phyloP scores from a whole-genome alignment of 2,329 filamentous ascomycete species.

The Aspergillus niger region DNA sequence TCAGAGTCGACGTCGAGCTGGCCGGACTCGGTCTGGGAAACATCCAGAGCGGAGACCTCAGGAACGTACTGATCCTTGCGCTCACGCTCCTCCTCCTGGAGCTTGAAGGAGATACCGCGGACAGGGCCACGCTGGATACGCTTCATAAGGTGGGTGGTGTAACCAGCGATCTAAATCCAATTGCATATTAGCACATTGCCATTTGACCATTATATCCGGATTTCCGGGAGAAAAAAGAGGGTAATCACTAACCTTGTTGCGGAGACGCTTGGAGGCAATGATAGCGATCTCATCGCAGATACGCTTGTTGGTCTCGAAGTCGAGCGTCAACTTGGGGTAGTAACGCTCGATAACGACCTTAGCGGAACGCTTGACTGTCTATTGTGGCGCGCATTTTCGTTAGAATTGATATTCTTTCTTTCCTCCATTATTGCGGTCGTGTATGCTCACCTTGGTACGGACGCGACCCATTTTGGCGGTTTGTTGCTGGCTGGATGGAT shows the following conservation, averaged over 20 bases:
- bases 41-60: conserved; percentile 97
- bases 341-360: conserved; percentile 99
- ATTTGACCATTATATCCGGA: background rate
- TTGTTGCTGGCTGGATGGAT: conserved; percentile 36
- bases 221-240: background rate
- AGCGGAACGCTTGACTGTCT: conserved; percentile 81
- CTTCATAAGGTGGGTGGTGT: conserved; percentile 99
- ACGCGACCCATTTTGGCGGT: conserved; percentile 54
- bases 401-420: background rate
- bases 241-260: conserved; percentile 81
- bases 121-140: conserved; percentile 99
- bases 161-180: conserved; percentile 78
- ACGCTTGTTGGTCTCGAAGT: conserved; percentile 99
- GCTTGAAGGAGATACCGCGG: conserved; percentile 99
- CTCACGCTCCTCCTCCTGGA: conserved; percentile 99
- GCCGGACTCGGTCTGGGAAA: conserved; percentile 87
- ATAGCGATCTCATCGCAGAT: conserved; percentile 99
- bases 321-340: conserved; percentile 96
- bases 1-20: conserved; percentile 94
- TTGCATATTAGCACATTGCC: background rate
- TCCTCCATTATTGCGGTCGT: background rate
- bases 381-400: conserved; percentile 7
- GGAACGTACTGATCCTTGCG: conserved; percentile 99
- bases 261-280: conserved; percentile 97
- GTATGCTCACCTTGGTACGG: conserved; percentile 45